These are phyloP conservation scores for Hirsutella rhossiliensis DNA, from an alignment of 2,329 filamentous ascomycete genomes.

Conservation along the genomic window DNA sequence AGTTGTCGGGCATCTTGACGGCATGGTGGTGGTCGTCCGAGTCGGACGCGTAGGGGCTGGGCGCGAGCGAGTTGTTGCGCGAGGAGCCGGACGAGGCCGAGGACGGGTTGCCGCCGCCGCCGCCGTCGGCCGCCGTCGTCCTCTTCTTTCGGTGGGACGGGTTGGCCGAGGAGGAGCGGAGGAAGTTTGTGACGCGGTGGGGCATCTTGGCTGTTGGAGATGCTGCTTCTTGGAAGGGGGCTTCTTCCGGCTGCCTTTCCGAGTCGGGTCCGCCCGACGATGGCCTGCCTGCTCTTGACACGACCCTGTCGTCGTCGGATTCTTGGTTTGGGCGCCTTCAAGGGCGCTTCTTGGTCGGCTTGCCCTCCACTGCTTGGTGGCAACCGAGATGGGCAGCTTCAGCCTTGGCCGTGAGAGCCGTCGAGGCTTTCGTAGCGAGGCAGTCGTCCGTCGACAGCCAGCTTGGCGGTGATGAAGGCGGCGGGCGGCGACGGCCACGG, in stretches of 20 bases:
- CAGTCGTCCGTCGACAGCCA: neutral
- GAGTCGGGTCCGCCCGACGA: neutral
- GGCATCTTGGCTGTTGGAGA: constrained; percentile 30
- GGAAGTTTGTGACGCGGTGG: constrained; percentile 44
- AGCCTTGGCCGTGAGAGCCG: neutral
- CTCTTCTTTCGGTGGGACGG: constrained; percentile 36
- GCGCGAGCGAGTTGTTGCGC: constrained; percentile 15
- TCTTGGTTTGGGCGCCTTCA: no score
- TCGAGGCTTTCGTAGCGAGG: neutral
- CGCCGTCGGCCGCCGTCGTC: neutral
- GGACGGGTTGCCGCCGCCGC: neutral
- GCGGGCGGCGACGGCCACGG: neutral
- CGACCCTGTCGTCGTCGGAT: no score
- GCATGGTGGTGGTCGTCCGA: constrained; percentile 17
- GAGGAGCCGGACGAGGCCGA: constrained; percentile 16
- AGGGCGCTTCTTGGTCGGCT: neutral
- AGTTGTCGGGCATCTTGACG: constrained; percentile 24
- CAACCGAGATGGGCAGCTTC: neutral
- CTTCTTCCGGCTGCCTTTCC: neutral
- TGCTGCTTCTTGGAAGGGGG: neutral
- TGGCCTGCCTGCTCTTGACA: neutral
- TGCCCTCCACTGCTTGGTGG: neutral
- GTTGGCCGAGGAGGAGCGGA: constrained; percentile 43
- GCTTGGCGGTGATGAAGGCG: constrained; percentile 11
- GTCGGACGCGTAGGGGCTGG: constrained; percentile 23